phyloP scores from a whole-genome alignment of 2,329 filamentous ascomycete species.

The Xylaria sp. region DNA sequence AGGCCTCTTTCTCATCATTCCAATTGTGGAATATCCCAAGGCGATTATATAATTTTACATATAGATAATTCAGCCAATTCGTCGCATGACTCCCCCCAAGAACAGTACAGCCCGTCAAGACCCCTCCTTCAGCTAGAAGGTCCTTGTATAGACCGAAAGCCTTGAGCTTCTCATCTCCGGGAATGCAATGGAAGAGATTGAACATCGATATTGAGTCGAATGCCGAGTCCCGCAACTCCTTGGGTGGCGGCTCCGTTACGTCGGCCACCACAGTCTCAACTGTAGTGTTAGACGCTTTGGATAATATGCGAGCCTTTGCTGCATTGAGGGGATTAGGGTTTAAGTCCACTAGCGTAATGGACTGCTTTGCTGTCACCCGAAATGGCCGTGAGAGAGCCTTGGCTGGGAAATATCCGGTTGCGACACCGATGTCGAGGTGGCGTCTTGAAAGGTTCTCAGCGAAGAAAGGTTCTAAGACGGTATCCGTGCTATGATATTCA shows the following conservation, averaged over 20 bases:
- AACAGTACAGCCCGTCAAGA: conserved; percentile 54
- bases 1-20: conserved; percentile 51
- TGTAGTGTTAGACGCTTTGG: conserved; percentile 36
- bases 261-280: conserved; percentile 52
- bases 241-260: conserved; percentile 50
- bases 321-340: conserved; percentile 50
- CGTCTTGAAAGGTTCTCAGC: conserved; percentile 34
- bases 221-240: conserved; percentile 40
- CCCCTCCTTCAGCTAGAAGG: conserved; percentile 51
- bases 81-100: conserved; percentile 48
- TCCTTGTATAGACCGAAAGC: conserved; percentile 51
- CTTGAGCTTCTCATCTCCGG: conserved; percentile 47
- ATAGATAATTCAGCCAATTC: conserved; percentile 43
- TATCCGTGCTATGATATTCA: conserved; percentile 21
- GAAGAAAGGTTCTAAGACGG: conserved; percentile 38
- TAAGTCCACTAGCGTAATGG: conserved; percentile 53
- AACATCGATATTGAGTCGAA: conserved; percentile 59
- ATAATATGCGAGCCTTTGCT: conserved; percentile 46
- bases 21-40: conserved; percentile 55
- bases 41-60: conserved; percentile 52
- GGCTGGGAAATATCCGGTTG: conserved; percentile 37
- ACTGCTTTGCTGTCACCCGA: conserved; percentile 37
- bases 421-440: conserved; percentile 39
- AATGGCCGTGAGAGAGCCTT: conserved; percentile 36
- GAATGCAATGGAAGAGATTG: conserved; percentile 58